phyloP scores from a whole-genome alignment of 2,329 filamentous ascomycete genomes.

The Pyrenophora tritici-repentis region DNA sequence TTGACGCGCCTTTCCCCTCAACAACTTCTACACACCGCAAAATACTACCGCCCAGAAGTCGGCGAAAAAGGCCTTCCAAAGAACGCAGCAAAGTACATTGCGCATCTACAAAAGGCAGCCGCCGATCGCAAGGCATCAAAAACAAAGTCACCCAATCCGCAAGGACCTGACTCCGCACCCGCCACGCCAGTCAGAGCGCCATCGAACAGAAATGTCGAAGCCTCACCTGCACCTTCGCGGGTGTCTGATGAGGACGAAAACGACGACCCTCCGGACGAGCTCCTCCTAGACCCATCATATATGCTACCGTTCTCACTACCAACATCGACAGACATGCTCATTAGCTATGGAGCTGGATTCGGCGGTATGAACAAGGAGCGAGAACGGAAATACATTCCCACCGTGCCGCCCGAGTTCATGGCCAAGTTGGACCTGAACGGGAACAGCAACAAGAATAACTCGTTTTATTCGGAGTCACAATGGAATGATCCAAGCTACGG shows the following conservation, averaged over 20 bases:
- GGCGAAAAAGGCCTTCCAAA: conserved; percentile 92
- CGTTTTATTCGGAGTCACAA: conserved; percentile 39
- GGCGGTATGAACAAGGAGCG: conserved; percentile 89
- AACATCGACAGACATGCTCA: conserved; percentile 95
- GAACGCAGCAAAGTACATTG: conserved; percentile 83
- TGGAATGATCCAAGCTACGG: conserved; percentile 44
- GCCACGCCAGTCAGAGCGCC: conserved; percentile 40
- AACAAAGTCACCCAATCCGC: conserved; percentile 41
- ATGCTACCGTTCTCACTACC: conserved; percentile 96
- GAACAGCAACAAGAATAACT: conserved; percentile 39
- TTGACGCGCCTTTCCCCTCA: conserved; percentile 81
- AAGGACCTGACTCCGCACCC: conserved; percentile 42
- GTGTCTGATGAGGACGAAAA: conserved; percentile 61
- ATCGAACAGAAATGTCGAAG: conserved; percentile 28
- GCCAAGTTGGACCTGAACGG: conserved; percentile 74
- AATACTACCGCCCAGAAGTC: conserved; percentile 92
- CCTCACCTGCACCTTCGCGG: conserved; percentile 41
- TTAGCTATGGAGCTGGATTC: conserved; percentile 92
- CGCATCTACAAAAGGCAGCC: conserved; percentile 77
- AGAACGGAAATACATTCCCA: conserved; percentile 94
- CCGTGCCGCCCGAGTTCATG: conserved; percentile 90
- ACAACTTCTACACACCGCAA: conserved; percentile 88
- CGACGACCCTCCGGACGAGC: conserved; percentile 71
- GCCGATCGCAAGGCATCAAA: conserved; percentile 52
- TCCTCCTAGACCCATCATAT: conserved; percentile 85